Base-by-base conservation (phyloP, 1,284 basidiomycete species). In the Apiotrichum porosum region DNA sequence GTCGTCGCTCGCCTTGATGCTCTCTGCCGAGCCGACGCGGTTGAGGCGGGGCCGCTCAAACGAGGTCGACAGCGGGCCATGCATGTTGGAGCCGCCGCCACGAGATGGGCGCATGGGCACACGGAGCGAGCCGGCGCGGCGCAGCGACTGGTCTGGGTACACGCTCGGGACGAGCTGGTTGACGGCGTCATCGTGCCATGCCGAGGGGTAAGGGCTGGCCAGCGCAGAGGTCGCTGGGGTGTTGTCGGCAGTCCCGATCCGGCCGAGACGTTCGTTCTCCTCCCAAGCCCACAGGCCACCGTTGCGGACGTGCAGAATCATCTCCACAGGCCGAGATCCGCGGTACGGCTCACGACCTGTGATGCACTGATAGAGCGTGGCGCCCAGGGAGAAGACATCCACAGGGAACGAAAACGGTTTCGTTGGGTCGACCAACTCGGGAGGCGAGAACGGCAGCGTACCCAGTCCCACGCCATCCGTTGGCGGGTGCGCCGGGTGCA, bases 321-420 rank as follows among this genome's bases (percentile, higher is more conserved):
- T 69, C 58, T 78, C 76, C 22, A 75, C 57, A 0, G 68, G 59
- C 10, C 76, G 62, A 6, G 60, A 50, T 13, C 72, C 71, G 33
- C 65, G 61, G 60, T 73, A 78, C 3, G 78, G 78, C 47, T 78
- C 76, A 9, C 69, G 57, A 0, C 74, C 76, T 1, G 74, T 74
- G 35, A 78, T 51, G 38, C 73, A 67, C 42, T 75, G 73, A 42
- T 71, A 68, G 17, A 78, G 68, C 6, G 76, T 76, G 1, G 77
- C 74, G 22, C 76, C 78, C 35, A 78, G 69, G 18, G 74, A 68
- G 57, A 77, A 79, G 12, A 78, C 60, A 61, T 79, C 78, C 49
- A 74, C 68, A 1, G 74, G 68, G 59, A 73, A 76, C 19, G 68
- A 70, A 60, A 77, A 78, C 0, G 74, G 60, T 21, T 57, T 61